Conservation (phyloP, 2,329 filamentous ascomycete species). For the Botryotinia narcissicola region DNA sequence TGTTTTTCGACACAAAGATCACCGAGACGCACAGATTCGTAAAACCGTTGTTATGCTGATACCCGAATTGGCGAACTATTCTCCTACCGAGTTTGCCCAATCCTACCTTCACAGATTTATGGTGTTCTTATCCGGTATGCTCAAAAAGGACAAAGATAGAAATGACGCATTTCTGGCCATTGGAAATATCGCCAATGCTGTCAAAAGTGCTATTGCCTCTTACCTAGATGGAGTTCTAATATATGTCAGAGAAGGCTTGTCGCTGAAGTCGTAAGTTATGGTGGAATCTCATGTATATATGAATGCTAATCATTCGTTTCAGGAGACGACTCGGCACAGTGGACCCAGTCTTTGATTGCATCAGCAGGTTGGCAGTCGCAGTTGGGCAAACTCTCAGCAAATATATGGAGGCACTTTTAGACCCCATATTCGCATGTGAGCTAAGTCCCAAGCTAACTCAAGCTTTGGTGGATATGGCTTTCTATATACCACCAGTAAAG, state of each 20-base stretch:
- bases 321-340: constrained; percentile 47
- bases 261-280: constrained; percentile 65
- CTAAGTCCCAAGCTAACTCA: constrained; percentile 91
- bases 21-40: constrained; percentile 82
- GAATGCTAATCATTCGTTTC: constrained; percentile 35
- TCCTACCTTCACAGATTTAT: constrained; percentile 93
- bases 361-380: constrained; percentile 91
- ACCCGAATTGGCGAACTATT: constrained; percentile 88
- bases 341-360: constrained; percentile 91
- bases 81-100: constrained; percentile 83
- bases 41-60: constrained; percentile 89
- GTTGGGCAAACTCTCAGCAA: constrained; percentile 97
- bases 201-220: constrained; percentile 90
- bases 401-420: constrained; percentile 93
- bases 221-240: constrained; percentile 94
- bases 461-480: constrained; percentile 96
- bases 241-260: constrained; percentile 88
- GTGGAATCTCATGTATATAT: background rate
- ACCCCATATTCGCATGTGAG: constrained; percentile 96
- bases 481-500: constrained; percentile 95
- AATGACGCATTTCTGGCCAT: constrained; percentile 95
- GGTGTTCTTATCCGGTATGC: constrained; percentile 88
- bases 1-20: constrained; percentile 87
- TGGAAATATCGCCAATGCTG: constrained; percentile 92
- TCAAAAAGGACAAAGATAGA: constrained; percentile 92